Evolutionary conservation across 345 rosid species (phyloP).

Genomic region (Noccaea bulbosa): DNA sequence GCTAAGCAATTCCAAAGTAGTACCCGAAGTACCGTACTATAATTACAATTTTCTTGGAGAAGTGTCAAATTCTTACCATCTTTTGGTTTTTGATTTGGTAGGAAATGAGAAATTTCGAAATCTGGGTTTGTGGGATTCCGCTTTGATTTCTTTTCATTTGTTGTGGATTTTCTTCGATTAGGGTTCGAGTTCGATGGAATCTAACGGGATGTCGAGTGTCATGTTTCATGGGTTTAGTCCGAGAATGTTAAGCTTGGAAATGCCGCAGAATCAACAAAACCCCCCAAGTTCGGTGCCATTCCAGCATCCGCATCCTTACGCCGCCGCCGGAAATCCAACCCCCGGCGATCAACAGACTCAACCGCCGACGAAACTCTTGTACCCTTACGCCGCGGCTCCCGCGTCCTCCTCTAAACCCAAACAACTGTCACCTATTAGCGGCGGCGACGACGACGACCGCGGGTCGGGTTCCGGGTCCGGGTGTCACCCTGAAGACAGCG

Average conservation of each 20-base stretch:
- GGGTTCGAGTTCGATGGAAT: slow-evolving; percentile 54
- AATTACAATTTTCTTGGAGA: neutral
- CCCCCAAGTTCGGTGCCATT: slow-evolving; percentile 39
- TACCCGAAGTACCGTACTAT: neutral
- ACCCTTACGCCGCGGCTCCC: slow-evolving; percentile 34
- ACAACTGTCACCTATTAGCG: slow-evolving; percentile 63
- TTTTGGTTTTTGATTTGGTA: neutral
- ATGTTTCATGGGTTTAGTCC: slow-evolving; percentile 73
- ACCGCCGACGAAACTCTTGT: slow-evolving; percentile 54
- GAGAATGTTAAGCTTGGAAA: slow-evolving; percentile 75
- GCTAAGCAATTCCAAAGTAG: neutral
- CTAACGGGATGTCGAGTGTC: slow-evolving; percentile 44
- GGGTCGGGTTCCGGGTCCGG: slow-evolving; percentile 50
- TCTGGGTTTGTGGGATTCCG: slow-evolving; percentile 24
- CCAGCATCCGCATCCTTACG: slow-evolving; percentile 61
- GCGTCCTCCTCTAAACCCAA: slow-evolving; percentile 47
- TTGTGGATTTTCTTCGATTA: neutral
- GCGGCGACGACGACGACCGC: slow-evolving; percentile 81
- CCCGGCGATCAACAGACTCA: slow-evolving; percentile 49
- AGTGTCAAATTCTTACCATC: neutral
- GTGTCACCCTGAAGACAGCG: slow-evolving; percentile 57
- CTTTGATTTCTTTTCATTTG: neutral
- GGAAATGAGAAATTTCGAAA: slow-evolving; percentile 18
- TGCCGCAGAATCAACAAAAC: slow-evolving; percentile 64
- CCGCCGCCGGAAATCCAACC: slow-evolving; percentile 42